These are phyloP conservation scores for Chlorophyllum brunneum DNA, from an alignment of 768 basidiomycete species.

Conservation along the genomic window DNA sequence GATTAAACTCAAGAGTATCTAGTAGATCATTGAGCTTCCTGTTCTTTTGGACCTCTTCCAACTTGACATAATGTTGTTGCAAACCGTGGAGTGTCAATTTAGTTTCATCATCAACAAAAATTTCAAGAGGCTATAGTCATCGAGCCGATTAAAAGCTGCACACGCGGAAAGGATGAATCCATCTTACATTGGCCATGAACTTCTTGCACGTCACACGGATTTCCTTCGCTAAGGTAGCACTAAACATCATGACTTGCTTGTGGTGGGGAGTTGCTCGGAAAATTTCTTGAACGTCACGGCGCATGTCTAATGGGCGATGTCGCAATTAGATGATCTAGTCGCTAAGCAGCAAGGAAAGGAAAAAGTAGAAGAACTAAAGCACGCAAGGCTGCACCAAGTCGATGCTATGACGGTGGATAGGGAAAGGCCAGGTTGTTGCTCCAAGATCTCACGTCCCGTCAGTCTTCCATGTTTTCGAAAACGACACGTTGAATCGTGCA, in stretches of 20 bases:
- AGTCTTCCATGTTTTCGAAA: conserved; percentile 1
- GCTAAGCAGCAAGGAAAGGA: conserved; percentile 45
- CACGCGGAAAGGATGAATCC: neutral
- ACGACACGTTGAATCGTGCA: neutral
- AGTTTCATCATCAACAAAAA: conserved; percentile 99
- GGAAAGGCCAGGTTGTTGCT: conserved; percentile 12
- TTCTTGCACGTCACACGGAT: conserved; percentile 98
- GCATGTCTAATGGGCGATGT: conserved; percentile 93
- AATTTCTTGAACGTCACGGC: conserved; percentile 99
- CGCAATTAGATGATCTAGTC: conserved; percentile 62
- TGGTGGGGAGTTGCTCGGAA: conserved; percentile 98
- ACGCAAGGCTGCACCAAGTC: conserved; percentile 22
- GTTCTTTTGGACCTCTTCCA: conserved; percentile 94
- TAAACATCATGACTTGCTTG: conserved; percentile 99
- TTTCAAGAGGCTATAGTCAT: conserved; percentile 82
- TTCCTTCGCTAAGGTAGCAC: conserved; percentile 95
- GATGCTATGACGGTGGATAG: neutral
- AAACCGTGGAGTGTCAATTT: conserved; percentile 97
- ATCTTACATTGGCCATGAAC: conserved; percentile 95
- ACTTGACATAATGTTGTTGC: conserved; percentile 97
- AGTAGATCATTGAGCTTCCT: conserved; percentile 94
- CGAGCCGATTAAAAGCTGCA: neutral
- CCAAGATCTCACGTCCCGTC: neutral
- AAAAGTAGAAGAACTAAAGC: conserved; percentile 43
- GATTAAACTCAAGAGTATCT: conserved; percentile 97